Evolutionary conservation across 768 basidiomycete species (phyloP).

Genomic region (Symmetrospora coprosmae): DNA sequence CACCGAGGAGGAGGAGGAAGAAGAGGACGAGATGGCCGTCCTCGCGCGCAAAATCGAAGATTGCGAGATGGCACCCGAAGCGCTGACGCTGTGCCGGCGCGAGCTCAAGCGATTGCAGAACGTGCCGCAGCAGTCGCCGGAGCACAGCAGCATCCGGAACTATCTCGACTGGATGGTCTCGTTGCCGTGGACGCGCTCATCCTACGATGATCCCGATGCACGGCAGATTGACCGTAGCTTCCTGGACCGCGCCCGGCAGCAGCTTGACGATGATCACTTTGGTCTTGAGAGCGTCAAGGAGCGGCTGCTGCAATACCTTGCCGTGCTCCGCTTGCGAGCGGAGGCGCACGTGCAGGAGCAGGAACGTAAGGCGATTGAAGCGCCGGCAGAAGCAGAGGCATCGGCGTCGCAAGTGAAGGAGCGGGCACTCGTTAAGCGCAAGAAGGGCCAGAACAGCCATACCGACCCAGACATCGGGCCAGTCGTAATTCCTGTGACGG

Average conservation of each 20-base stretch:
- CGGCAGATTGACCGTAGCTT: constrained; percentile 28
- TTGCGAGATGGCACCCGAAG: constrained; percentile 57
- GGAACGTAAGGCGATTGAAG: constrained; percentile 38
- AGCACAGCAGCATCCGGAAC: constrained; percentile 63
- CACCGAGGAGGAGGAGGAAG: constrained; percentile 58
- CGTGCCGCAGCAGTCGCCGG: constrained; percentile 78
- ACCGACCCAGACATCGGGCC: no score
- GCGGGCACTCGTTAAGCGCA: neutral
- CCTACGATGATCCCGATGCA: neutral
- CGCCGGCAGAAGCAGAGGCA: constrained; percentile 24
- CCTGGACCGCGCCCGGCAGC: constrained; percentile 47
- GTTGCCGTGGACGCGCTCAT: constrained; percentile 55
- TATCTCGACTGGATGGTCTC: constrained; percentile 81
- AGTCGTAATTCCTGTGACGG: no score
- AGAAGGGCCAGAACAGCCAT: neutral
- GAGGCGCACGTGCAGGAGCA: constrained; percentile 33
- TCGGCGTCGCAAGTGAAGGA: neutral
- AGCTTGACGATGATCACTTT: constrained; percentile 79
- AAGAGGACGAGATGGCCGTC: constrained; percentile 63
- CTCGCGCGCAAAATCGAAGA: constrained; percentile 55
- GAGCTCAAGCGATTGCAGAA: constrained; percentile 74
- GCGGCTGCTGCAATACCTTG: constrained; percentile 77
- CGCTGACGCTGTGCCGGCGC: constrained; percentile 62
- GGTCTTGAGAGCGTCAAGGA: constrained; percentile 87
- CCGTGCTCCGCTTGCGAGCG: constrained; percentile 53